Evolutionary conservation across 2,329 filamentous ascomycete genomes (phyloP), one percentile per base, ranked within the genome.

Genomic region (Colletotrichum filicis): DNA sequence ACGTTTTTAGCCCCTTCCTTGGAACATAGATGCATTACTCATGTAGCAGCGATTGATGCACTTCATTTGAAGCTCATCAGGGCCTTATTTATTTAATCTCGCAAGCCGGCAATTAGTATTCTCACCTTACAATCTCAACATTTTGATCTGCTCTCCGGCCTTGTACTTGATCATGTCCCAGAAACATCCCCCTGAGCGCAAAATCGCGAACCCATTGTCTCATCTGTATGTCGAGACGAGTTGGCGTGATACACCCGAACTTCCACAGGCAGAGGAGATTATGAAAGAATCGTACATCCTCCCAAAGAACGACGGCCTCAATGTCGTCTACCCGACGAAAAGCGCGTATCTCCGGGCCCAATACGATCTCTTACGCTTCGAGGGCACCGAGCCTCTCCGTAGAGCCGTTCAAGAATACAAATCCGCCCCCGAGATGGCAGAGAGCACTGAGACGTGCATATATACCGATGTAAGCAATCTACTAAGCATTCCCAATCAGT

Each of bases 311-410:
- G 94, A 94, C 76, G 83, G 83, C 7, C 83, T 91, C 24, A 75
- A 87, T 1, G 85, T 85, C 0, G 84, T 91, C 0, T 96, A 92
- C 86, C 75, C 82, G 0, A 90, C 86, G 5, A 92, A 89, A 58
- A 86, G 90, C 1, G 85, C 87, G 0, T 98, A 97, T 71, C 84
- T 98, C 0, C 85, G 90, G 37, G 88, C 90, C 0, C 94, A 97
- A 62, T 97, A 97, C 78, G 85, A 90, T 3, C 87, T 98, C 1
- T 86, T 95, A 8, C 88, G 95, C 3, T 93, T 95, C 78, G 95
- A 98, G 78, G 89, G 91, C 0, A 85, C 94, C 3, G 89, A 92
- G 14, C 88, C 92, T 1, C 85, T 98, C 0, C 89, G 95, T 7
- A 87, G 90, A 74, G 91, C 93, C 0, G 87, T 97, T 1, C 82